Conservation (phyloP, 2,329 filamentous ascomycete genomes). For the Fusarium sublunatum region DNA sequence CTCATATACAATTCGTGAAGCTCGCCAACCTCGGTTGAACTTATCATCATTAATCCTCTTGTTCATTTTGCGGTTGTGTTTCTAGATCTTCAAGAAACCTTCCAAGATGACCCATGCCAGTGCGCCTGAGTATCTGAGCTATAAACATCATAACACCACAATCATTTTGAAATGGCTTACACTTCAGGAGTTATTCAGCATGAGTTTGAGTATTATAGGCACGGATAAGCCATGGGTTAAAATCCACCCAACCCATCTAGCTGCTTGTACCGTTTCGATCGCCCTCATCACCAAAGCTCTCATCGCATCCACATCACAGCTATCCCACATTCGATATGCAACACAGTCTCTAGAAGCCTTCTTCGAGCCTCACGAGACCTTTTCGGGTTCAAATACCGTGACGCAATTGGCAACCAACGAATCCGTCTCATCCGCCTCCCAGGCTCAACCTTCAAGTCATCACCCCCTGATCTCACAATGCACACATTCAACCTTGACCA, state of each 20-base stretch:
- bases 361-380: neutral
- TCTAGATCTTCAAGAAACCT: neutral
- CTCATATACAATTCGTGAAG: no score
- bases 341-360: neutral
- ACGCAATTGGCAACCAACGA: conserved; percentile 19
- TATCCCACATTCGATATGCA: neutral
- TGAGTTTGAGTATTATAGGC: conserved; percentile 2
- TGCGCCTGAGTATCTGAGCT: no score
- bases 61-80: neutral
- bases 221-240: neutral
- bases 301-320: neutral
- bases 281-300: neutral
- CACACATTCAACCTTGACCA: conserved; percentile 29
- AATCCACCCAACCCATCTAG: neutral
- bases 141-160: neutral
- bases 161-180: neutral
- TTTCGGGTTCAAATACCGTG: conserved; percentile 19
- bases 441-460: neutral
- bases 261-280: conserved; percentile 2
- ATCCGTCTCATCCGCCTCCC: conserved; percentile 37
- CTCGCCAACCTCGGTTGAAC: no score
- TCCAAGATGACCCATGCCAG: no score
- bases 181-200: neutral
- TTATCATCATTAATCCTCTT: no score
- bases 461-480: conserved; percentile 23